These are phyloP conservation scores for Arctostaphylos glauca DNA, from an alignment of 148 eudicot species.

Conservation along the genomic window DNA sequence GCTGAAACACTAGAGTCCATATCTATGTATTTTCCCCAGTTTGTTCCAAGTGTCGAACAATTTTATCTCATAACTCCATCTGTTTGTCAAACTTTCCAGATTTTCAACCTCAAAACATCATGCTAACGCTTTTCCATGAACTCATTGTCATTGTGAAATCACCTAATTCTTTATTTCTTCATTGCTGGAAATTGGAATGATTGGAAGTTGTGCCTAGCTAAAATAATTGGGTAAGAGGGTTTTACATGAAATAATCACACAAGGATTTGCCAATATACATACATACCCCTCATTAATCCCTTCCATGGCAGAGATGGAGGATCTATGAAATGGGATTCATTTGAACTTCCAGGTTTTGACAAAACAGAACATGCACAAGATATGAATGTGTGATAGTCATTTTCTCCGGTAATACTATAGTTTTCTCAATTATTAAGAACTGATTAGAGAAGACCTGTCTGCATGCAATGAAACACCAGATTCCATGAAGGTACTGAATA, in stretches of 20 bases:
- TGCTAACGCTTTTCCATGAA: neutral
- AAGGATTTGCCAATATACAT: neutral
- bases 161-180: neutral
- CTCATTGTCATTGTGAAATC: neutral
- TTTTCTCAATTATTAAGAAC: neutral
- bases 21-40: neutral
- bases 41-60: neutral
- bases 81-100: neutral
- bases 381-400: too few relatives aligned
- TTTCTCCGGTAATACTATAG: neutral
- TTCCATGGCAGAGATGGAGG: neutral
- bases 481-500: neutral
- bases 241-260: neutral
- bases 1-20: neutral
- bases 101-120: neutral
- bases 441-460: neutral
- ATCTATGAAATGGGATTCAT: neutral
- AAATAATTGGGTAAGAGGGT: neutral
- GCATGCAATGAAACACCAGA: neutral
- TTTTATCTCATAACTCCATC: neutral
- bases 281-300: neutral
- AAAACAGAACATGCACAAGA: neutral
- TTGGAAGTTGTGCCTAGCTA: neutral
- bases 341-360: neutral
- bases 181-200: neutral